phyloP scores from a whole-genome alignment of 331 rosid genomes.

The Ulmus americana region DNA sequence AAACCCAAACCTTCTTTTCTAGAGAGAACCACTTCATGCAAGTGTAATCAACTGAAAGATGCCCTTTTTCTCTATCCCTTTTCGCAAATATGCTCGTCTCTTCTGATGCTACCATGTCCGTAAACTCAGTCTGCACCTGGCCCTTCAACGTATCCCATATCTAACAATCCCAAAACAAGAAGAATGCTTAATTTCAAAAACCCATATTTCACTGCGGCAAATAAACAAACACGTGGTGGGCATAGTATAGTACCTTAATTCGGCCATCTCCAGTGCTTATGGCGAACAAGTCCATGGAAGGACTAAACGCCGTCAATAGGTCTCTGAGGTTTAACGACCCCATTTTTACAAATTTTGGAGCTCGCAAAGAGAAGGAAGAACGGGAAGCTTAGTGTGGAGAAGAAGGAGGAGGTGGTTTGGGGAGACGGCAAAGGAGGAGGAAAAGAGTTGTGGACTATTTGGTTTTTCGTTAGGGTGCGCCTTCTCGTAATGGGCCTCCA shows the following conservation, averaged over 20 bases:
- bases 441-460: not conserved
- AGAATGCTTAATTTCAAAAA: not conserved
- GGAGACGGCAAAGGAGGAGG: not conserved
- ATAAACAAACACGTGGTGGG: not conserved
- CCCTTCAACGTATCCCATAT: slow-evolving; percentile 85
- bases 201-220: not conserved
- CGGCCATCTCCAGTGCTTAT: slow-evolving; percentile 86
- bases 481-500: not conserved
- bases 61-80: slow-evolving; percentile 53
- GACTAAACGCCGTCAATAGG: slow-evolving; percentile 69
- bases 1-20: slow-evolving; percentile 52
- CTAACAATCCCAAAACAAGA: slow-evolving; percentile 24
- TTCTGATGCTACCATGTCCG: slow-evolving; percentile 54
- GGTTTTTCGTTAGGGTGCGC: not conserved
- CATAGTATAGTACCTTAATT: slow-evolving; percentile 48
- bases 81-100: slow-evolving; percentile 34
- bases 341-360: slow-evolving; percentile 32
- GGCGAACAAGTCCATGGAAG: slow-evolving; percentile 68
- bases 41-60: slow-evolving; percentile 82
- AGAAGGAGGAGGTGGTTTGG: too few relatives aligned
- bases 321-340: slow-evolving; percentile 58
- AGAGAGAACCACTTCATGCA: slow-evolving; percentile 87
- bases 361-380: not conserved
- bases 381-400: too few relatives aligned
- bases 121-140: slow-evolving; percentile 80